Evolutionary conservation across 768 basidiomycete species (phyloP).

Genomic region (Pleurotus salmoneostramineus): DNA sequence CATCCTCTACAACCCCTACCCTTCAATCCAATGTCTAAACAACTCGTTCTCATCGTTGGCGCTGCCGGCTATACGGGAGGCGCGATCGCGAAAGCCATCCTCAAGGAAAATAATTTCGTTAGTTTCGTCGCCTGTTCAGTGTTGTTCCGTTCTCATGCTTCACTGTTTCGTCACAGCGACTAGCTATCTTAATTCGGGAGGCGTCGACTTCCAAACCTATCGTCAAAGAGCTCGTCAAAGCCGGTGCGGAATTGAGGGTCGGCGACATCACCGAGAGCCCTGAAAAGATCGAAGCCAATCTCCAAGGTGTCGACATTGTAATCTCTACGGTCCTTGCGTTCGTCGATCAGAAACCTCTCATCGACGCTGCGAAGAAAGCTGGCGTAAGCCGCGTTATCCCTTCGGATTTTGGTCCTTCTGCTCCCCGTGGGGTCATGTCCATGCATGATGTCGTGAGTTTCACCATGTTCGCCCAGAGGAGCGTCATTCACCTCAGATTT

Average conservation of each 20-base stretch:
- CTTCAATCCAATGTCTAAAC: background rate
- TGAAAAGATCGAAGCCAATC: background rate
- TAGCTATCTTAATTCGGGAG: background rate
- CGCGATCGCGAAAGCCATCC: background rate
- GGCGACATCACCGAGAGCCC: background rate
- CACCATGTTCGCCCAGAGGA: background rate
- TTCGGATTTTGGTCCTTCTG: background rate
- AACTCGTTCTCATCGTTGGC: background rate
- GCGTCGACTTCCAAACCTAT: background rate
- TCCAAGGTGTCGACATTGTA: background rate
- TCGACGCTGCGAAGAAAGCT: background rate
- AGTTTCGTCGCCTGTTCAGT: background rate
- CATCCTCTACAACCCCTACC: no score
- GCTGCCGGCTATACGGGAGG: background rate
- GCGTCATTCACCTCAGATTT: no score
- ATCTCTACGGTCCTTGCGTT: background rate
- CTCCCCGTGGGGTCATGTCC: background rate
- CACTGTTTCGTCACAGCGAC: background rate
- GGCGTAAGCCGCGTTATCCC: conserved; percentile 1
- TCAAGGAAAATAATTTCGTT: background rate
- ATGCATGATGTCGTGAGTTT: background rate
- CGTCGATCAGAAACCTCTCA: conserved; percentile 1
- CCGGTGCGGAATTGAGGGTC: background rate
- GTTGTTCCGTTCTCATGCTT: background rate
- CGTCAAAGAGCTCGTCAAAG: background rate